Evolutionary conservation across 768 basidiomycete genomes (phyloP), one percentile per base, ranked within the genome.

Genomic region (Tricholomella constricta): DNA sequence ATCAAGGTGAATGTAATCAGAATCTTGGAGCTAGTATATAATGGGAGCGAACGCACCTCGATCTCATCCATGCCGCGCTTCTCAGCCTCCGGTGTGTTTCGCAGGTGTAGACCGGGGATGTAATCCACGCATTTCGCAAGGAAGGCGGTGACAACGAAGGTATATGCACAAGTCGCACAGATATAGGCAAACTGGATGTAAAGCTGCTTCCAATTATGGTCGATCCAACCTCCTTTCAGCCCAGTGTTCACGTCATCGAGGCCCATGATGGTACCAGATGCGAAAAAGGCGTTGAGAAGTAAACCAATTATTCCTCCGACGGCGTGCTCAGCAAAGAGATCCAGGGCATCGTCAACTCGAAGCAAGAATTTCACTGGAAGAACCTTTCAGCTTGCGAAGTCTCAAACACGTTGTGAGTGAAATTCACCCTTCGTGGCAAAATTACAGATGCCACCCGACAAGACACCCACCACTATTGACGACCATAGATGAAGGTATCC

Each of bases 311-410:
- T 82, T 22, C 92, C 91, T 6, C 91, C 92, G 35, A 95, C 72
- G 32, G 88, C 94, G 74, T 97, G 94, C 62, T 91, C 86, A 15
- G 94, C 93, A 66, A 93, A 95, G 40, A 94, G 80, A 78, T 98
- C 94, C 45, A 97, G 85, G 0, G 92, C 85, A 63, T 96, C 94
- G 65, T 97, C 94, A 49, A 94, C 81, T 15, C 74, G 71, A 48
- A 94, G 55, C 29, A 88, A 62, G 58, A 80, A 79, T 70, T 91
- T 90, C 20, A 88, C 88, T 90, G 58, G 1, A 17, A 26, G 55
- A 51, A 19, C 22, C 38, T 47, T 17, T 59, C 31, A 51, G 57
- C 15, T 15, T 15, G 4, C 15, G 19, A 27, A 35, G 19, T 8
- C n/a, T n/a, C 23, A 17, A 14, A 38, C 53, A 22, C 17, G 19